A percentile compares a stretch with the other conserved stretches of the same genome.
phyloP scores from a whole-genome alignment of 1,284 basidiomycete genomes.

The Tylopilus sp. region DNA sequence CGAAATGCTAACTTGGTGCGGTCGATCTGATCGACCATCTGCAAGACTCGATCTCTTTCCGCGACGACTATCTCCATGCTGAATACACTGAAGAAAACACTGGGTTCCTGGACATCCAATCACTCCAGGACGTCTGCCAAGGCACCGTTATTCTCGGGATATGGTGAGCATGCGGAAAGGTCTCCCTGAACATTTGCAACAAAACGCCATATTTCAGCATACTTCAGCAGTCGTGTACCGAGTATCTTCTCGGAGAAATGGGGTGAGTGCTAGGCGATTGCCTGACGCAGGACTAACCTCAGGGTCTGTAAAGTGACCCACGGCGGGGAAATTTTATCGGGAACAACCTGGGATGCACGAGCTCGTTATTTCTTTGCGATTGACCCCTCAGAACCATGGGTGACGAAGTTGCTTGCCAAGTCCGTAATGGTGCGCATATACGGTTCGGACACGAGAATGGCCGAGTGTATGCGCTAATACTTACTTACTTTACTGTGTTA shows the following conservation, averaged over 20 bases:
- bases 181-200: not conserved
- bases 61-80: slow-evolving; percentile 11
- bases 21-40: too few relatives aligned
- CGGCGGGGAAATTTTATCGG: slow-evolving; percentile 23
- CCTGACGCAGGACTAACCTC: not conserved
- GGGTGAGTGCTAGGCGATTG: slow-evolving; percentile 15
- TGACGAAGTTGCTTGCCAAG: slow-evolving; percentile 21
- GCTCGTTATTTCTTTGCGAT: slow-evolving; percentile 32
- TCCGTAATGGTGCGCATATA: slow-evolving; percentile 28
- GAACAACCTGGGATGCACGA: slow-evolving; percentile 8
- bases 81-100: slow-evolving; percentile 8
- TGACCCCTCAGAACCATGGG: slow-evolving; percentile 29
- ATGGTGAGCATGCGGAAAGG: slow-evolving; percentile 25
- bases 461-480: slow-evolving; percentile 10
- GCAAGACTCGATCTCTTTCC: not conserved
- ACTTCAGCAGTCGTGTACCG: slow-evolving; percentile 29
- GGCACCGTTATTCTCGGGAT: slow-evolving; percentile 23
- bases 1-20: too few relatives aligned
- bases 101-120: not conserved
- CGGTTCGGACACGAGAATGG: not conserved
- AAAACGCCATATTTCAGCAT: slow-evolving; percentile 19
- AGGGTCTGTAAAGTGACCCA: slow-evolving; percentile 16
- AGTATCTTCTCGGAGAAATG: slow-evolving; percentile 20
- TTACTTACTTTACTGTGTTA: not conserved
- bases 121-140: not conserved